phyloP scores from a whole-genome alignment of 768 basidiomycete genomes.

The Nevesoporus exiguus region DNA sequence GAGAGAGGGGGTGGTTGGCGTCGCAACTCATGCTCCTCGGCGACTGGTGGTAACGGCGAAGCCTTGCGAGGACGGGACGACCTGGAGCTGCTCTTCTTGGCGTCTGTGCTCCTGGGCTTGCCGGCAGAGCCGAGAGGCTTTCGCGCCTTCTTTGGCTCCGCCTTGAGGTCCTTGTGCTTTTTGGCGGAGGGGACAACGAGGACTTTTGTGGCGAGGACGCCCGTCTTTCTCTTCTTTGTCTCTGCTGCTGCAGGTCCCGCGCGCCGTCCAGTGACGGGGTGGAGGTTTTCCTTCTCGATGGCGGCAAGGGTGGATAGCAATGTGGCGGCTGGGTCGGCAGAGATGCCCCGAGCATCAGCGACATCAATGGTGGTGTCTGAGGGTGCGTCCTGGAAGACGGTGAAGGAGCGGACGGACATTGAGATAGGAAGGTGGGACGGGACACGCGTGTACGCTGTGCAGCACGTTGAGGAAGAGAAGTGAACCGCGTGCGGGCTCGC shows the following conservation, averaged over 20 bases:
- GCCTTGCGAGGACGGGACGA: constrained; percentile 38
- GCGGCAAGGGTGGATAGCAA: constrained; percentile 36
- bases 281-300: constrained; percentile 74
- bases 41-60: constrained; percentile 62
- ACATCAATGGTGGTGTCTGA: constrained; percentile 35
- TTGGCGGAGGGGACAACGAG: constrained; percentile 36
- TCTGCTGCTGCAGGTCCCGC: constrained; percentile 38
- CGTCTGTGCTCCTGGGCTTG: constrained; percentile 30
- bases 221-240: constrained; percentile 64
- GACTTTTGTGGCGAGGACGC: constrained; percentile 53
- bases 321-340: constrained; percentile 31
- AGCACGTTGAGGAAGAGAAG: constrained; percentile 30
- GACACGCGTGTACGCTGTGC: constrained; percentile 28
- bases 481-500: constrained; percentile 24
- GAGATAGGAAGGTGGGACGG: constrained; percentile 6
- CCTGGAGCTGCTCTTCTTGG: constrained; percentile 39
- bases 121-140: constrained; percentile 39
- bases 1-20: constrained; percentile 25
- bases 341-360: constrained; percentile 21
- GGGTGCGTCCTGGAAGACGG: constrained; percentile 60
- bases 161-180: constrained; percentile 43
- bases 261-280: constrained; percentile 70
- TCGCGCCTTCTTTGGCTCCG: constrained; percentile 55
- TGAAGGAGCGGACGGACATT: constrained; percentile 60
- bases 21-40: constrained; percentile 45